Base-by-base conservation (phyloP, 805 yeast species). In the Candida anglica region DNA sequence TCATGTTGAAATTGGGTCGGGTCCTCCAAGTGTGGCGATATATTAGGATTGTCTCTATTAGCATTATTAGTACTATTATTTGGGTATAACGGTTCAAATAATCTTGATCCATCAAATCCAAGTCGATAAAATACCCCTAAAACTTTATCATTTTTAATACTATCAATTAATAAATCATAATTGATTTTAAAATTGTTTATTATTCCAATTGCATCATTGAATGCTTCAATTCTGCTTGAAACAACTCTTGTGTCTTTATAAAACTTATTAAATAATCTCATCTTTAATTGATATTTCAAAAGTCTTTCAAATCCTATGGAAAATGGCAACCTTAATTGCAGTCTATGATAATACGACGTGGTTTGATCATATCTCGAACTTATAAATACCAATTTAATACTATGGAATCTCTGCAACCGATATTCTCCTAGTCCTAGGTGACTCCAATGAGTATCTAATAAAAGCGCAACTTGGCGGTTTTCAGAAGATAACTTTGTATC, bases 261-360 rank as follows among this genome's bases (percentile, higher is more conserved):
- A n/a, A 44, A 33, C 31, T 33, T 19, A 21, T 44, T 33, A 18
- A 40, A 28, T 9, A 47, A 24, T n/a, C 34, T 32, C 22, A 39
- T 19, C 23, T 46, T 44, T 6, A 50, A 11, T 38, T 47, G 39
- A 19, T 32, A 30, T 28, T 36, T 43, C 11, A 48, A 16, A 11
- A 34, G 32, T 19, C 43, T 37, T 7, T 48, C 51, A 18, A 39
- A 39, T 6, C 52, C 57, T 13, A 39, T 37, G 10, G 53, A 46
- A 27, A 46, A 42, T 9, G 43, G 39, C 15, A 42, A 11, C 16
- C 17, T 25, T 13, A 38, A n/a, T 11, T 34, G 31, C 18, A 33
- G 32, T 10, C 36, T 34, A 14, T 41, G 33, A 27, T 29, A 44
- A 20, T 33, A 31, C 2, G 43, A 39, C 3, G 36, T 32, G n/a